Evolutionary conservation across 805 yeast genomes (phyloP).

Genomic region (Ogataea paradorogensis): DNA sequence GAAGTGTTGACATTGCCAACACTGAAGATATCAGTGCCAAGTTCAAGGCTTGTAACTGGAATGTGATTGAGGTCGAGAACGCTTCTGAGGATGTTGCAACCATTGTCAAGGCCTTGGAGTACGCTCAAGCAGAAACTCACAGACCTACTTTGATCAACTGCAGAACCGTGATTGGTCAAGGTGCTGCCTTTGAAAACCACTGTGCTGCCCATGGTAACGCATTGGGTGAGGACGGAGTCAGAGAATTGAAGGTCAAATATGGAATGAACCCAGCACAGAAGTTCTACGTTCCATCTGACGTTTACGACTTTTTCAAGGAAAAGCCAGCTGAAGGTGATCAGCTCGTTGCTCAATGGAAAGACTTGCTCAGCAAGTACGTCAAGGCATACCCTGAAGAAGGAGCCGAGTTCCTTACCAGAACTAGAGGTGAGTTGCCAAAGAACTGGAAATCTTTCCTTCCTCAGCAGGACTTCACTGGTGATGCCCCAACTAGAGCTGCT

Average conservation of each 20-base stretch:
- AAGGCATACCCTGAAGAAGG: slow-evolving; percentile 73
- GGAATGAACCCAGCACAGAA: slow-evolving; percentile 87
- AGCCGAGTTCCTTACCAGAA: slow-evolving; percentile 75
- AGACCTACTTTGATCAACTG: slow-evolving; percentile 83
- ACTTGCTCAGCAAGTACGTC: slow-evolving; percentile 56
- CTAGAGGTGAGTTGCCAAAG: slow-evolving; percentile 72
- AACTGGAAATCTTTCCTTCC: slow-evolving; percentile 85
- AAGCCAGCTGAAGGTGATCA: slow-evolving; percentile 60
- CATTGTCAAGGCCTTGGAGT: slow-evolving; percentile 56
- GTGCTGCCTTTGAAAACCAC: slow-evolving; percentile 82
- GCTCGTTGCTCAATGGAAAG: slow-evolving; percentile 74
- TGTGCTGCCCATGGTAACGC: slow-evolving; percentile 96
- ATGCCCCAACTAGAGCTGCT: slow-evolving; percentile 92
- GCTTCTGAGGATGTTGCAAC: slow-evolving; percentile 84
- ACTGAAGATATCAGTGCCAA: slow-evolving; percentile 88
- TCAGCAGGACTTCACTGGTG: slow-evolving; percentile 74
- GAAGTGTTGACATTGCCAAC: slow-evolving; percentile 85
- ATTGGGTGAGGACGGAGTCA: slow-evolving; percentile 87
- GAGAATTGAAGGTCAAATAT: slow-evolving; percentile 74
- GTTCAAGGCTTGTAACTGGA: slow-evolving; percentile 94
- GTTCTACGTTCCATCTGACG: slow-evolving; percentile 81
- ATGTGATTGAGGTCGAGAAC: slow-evolving; percentile 61
- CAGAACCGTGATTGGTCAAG: slow-evolving; percentile 90
- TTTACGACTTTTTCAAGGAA: slow-evolving; percentile 63
- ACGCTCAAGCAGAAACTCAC: slow-evolving; percentile 30